phyloP scores from a whole-genome alignment of 2,329 filamentous ascomycete species.

The Capronia americana region DNA sequence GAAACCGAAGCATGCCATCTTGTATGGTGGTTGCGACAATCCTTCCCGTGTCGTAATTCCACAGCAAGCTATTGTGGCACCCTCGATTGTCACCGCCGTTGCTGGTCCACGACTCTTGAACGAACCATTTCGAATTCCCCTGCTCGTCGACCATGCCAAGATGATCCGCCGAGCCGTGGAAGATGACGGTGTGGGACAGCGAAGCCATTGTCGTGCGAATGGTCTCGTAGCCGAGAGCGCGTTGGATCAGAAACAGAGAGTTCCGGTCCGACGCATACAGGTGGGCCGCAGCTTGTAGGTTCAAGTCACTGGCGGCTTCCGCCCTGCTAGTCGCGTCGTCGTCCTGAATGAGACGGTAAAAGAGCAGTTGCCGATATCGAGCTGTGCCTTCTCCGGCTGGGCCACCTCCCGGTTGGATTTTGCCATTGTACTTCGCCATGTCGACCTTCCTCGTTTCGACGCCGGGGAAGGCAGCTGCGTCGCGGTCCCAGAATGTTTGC shows the following conservation, averaged over 20 bases:
- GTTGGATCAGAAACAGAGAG: slow-evolving; percentile 59
- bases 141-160: slow-evolving; percentile 50
- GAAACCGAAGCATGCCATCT: slow-evolving; percentile 55
- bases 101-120: slow-evolving; percentile 57
- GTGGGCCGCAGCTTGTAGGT: slow-evolving; percentile 64
- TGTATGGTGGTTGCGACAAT: slow-evolving; percentile 58
- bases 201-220: slow-evolving; percentile 54
- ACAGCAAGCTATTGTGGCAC: slow-evolving; percentile 56
- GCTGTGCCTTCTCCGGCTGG: slow-evolving; percentile 40
- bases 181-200: slow-evolving; percentile 56
- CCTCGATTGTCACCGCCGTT: slow-evolving; percentile 54
- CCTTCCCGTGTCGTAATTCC: slow-evolving; percentile 45
- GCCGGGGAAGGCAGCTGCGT: slow-evolving; percentile 47
- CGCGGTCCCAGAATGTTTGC: slow-evolving; percentile 40
- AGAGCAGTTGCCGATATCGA: slow-evolving; percentile 52
- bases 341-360: slow-evolving; percentile 55
- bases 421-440: slow-evolving; percentile 57
- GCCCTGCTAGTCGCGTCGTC: slow-evolving; percentile 40
- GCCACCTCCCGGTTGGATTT: slow-evolving; percentile 38
- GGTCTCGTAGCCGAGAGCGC: slow-evolving; percentile 54
- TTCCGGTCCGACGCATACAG: slow-evolving; percentile 65
- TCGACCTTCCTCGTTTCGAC: slow-evolving; percentile 60
- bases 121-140: slow-evolving; percentile 53
- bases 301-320: slow-evolving; percentile 48
- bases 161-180: slow-evolving; percentile 52